Evolutionary conservation across 352 stramenopile genomes (phyloP).

Genomic region (Vaucheria bursata): DNA sequence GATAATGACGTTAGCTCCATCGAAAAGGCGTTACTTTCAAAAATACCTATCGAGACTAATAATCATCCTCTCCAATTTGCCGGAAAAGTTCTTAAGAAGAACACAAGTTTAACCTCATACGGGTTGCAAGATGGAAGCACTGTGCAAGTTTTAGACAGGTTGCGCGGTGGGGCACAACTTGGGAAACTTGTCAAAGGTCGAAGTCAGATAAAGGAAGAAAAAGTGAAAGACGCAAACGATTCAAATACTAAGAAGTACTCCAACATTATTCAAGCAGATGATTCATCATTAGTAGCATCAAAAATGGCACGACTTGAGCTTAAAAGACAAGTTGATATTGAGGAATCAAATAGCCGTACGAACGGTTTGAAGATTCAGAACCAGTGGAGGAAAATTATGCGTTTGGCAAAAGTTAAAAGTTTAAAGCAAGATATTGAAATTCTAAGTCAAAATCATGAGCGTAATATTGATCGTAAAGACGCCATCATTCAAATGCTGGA

Average conservation of each 20-base stretch:
- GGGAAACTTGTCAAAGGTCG: constrained; percentile 47
- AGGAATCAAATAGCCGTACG: constrained; percentile 41
- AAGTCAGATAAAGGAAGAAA: constrained; percentile 47
- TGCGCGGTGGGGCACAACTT: constrained; percentile 42
- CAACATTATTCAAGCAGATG: constrained; percentile 48
- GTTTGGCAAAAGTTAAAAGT: constrained; percentile 78
- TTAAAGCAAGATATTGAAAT: constrained; percentile 83
- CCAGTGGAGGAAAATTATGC: constrained; percentile 88
- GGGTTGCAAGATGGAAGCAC: constrained; percentile 29
- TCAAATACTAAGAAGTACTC: constrained; percentile 49
- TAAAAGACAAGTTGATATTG: constrained; percentile 29
- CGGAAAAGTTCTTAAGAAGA: constrained; percentile 19
- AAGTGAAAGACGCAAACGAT: background rate
- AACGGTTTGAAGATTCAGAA: constrained; percentile 79
- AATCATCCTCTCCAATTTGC: too few species aligned
- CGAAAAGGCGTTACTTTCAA: too few species aligned
- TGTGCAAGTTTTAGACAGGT: constrained; percentile 30
- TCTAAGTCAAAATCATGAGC: constrained; percentile 78
- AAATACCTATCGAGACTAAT: too few species aligned
- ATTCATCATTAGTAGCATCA: constrained; percentile 18
- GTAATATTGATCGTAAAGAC: constrained; percentile 85
- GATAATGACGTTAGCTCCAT: too few species aligned
- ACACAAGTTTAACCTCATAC: constrained; percentile 16
- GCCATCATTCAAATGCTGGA: constrained; percentile 88
- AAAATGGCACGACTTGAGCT: constrained; percentile 31